phyloP scores from a whole-genome alignment of 108 stramenopile genomes.

The Pseudonitzschia delicatissima region DNA sequence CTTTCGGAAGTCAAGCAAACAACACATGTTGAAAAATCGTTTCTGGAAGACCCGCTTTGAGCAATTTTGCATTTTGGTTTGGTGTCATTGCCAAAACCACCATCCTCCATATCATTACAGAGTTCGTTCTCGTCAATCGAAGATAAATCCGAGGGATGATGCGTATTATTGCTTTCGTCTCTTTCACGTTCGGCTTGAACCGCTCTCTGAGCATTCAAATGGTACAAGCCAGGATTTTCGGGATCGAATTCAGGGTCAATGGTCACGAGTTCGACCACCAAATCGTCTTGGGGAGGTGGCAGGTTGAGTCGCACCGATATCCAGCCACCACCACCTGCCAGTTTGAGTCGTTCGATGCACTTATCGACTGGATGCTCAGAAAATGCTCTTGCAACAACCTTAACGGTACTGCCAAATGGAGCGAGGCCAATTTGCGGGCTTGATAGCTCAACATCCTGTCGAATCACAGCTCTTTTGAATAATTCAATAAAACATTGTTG shows the following conservation, averaged over 20 bases:
- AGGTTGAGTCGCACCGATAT: conserved; percentile 57
- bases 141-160: conserved; percentile 14
- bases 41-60: not conserved
- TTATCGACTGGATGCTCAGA: conserved; percentile 67
- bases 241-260: conserved; percentile 59
- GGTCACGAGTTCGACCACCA: conserved; percentile 57
- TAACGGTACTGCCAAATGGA: conserved; percentile 42
- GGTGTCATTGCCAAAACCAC: not conserved
- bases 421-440: conserved; percentile 53
- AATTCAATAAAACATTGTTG: not conserved
- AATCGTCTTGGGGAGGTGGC: conserved; percentile 45
- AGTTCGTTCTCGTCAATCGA: conserved; percentile 24
- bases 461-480: conserved; percentile 49
- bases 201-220: conserved; percentile 35
- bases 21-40: conserved; percentile 46
- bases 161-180: conserved; percentile 3
- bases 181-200: conserved; percentile 18
- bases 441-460: conserved; percentile 72
- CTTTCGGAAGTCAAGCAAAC: conserved; percentile 73
- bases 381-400: conserved; percentile 66
- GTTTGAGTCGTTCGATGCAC: conserved; percentile 78
- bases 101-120: not conserved
- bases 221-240: conserved; percentile 50
- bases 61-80: not conserved
- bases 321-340: conserved; percentile 86